Conservation (phyloP, 768 basidiomycete species). For the Ramaria sp. region DNA sequence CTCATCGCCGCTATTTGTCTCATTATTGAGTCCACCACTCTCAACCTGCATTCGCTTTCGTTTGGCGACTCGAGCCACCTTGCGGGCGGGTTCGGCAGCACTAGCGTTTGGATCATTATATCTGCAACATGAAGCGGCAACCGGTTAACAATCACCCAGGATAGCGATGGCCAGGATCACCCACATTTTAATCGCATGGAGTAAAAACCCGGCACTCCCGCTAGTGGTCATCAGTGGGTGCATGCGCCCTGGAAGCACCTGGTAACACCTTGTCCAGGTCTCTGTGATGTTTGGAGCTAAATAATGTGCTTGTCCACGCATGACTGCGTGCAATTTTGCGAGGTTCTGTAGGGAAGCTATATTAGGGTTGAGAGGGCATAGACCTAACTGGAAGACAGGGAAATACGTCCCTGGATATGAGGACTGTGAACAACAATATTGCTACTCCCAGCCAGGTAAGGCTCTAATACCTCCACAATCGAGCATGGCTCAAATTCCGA, state of each 20-base stretch:
- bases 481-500: conserved; percentile 80
- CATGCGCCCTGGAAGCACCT: conserved; percentile 91
- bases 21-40: conserved; percentile 23
- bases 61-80: conserved; percentile 3
- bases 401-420: conserved; percentile 50
- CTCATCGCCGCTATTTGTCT: too few species aligned
- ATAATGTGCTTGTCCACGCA: conserved; percentile 57
- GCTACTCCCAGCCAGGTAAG: conserved; percentile 77
- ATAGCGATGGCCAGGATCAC: conserved; percentile 11
- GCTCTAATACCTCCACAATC: conserved; percentile 59
- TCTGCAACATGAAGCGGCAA: conserved; percentile 21
- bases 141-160: not conserved
- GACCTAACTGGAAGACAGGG: not conserved
- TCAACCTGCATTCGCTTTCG: not conserved
- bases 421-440: conserved; percentile 84
- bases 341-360: conserved; percentile 39
- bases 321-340: conserved; percentile 60
- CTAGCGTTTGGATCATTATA: conserved; percentile 54
- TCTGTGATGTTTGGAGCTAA: conserved; percentile 77
- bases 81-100: conserved; percentile 1
- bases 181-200: conserved; percentile 83
- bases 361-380: not conserved
- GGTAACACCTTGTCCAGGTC: conserved; percentile 81
- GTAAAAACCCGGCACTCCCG: conserved; percentile 79
- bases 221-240: conserved; percentile 92